These are phyloP conservation scores for Bipolaris zeicola DNA, from an alignment of 2,329 filamentous ascomycete species.

Conservation along the genomic window DNA sequence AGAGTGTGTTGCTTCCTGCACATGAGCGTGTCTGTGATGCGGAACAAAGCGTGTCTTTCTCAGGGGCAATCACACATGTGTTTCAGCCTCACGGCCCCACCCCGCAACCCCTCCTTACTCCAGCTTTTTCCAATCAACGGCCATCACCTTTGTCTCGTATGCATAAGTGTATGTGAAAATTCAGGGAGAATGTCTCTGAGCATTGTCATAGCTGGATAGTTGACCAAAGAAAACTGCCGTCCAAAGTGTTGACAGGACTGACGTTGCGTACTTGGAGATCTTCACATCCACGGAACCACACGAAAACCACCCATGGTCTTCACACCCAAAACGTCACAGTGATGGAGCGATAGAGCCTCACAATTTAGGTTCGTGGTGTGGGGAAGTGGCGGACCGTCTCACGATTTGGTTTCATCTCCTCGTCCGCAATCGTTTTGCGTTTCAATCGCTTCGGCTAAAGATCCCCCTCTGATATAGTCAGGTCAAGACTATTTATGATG, in stretches of 20 bases:
- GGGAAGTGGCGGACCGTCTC: conserved; percentile 13
- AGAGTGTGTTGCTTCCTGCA: background rate
- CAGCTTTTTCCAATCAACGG: background rate
- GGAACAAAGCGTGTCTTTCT: background rate
- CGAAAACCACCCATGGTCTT: background rate
- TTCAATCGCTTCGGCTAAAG: conserved; percentile 20
- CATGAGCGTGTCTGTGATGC: background rate
- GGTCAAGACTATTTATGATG: too few species aligned
- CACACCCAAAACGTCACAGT: conserved; percentile 1
- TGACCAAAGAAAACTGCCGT: background rate
- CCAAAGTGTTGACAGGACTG: too few species aligned
- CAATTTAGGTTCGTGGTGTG: too few species aligned
- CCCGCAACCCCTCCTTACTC: background rate
- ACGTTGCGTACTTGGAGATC: background rate
- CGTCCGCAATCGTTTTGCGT: conserved; percentile 26
- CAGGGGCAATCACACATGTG: background rate
- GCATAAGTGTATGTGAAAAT: too few species aligned
- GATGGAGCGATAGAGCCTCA: background rate
- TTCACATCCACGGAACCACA: background rate
- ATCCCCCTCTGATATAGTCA: background rate
- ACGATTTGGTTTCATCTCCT: conserved; percentile 30
- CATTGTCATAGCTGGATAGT: background rate
- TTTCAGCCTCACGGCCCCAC: background rate
- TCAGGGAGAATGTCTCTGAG: too few species aligned
- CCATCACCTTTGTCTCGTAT: background rate